These are phyloP conservation scores for Mycena amicta DNA, from an alignment of 768 basidiomycete genomes.

Conservation along the genomic window DNA sequence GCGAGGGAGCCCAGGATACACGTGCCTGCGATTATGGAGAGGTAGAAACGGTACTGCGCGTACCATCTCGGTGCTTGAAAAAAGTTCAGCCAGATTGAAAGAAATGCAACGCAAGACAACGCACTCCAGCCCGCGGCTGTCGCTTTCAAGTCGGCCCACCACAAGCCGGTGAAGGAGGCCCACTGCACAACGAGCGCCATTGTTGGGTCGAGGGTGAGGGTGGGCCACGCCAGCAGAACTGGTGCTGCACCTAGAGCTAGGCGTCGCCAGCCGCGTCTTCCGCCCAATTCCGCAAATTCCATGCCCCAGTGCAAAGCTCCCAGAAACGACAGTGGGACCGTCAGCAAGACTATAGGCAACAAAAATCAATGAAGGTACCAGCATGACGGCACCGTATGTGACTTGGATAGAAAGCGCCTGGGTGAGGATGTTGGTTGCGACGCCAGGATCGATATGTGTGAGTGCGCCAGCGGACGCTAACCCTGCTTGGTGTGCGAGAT, in stretches of 20 bases:
- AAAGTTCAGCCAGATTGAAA: background rate
- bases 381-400: slow-evolving; percentile 92
- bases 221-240: slow-evolving; percentile 86
- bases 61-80: slow-evolving; percentile 87
- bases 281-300: slow-evolving; percentile 87
- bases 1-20: slow-evolving; percentile 90
- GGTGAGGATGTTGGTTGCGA: slow-evolving; percentile 77
- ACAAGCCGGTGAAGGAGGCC: slow-evolving; percentile 85
- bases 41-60: slow-evolving; percentile 95
- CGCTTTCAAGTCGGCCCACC: slow-evolving; percentile 80
- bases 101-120: slow-evolving; percentile 31
- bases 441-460: slow-evolving; percentile 72
- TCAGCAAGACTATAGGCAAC: too few species aligned
- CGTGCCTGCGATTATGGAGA: slow-evolving; percentile 83
- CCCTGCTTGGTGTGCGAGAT: slow-evolving; percentile 80
- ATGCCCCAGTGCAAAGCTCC: slow-evolving; percentile 96
- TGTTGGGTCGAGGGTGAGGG: slow-evolving; percentile 79
- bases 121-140: slow-evolving; percentile 85
- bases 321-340: slow-evolving; percentile 95
- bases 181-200: slow-evolving; percentile 83
- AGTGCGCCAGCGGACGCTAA: slow-evolving; percentile 56
- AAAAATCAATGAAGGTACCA: too few species aligned
- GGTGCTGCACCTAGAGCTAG: slow-evolving; percentile 83
- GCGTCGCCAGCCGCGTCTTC: slow-evolving; percentile 77
- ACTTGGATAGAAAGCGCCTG: slow-evolving; percentile 85